Evolutionary conservation across 495 filamentous ascomycete genomes (phyloP), one percentile per base, ranked within the genome.

Genomic region (Daldinia caldariorum): DNA sequence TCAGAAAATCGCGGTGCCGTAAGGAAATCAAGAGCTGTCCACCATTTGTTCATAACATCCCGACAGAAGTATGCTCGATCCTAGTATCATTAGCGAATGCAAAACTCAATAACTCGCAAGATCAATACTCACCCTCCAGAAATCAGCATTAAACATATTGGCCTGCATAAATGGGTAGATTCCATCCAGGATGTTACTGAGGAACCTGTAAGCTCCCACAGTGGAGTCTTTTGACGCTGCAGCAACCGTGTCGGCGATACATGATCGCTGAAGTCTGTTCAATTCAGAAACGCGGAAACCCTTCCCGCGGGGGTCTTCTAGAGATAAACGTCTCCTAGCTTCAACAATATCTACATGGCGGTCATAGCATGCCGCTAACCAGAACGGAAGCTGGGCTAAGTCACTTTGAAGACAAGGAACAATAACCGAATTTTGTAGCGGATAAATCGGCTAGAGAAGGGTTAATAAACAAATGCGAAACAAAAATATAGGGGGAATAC

Each of bases 181-280:
- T 3, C 71, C 62, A n/a, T 66, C 58, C 1, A 84, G 51, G 4
- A 79, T 66, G 0, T 72, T 74, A 0, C 59, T 38, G 1, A 86
- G 73, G 63, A 87, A 87, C 12, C 71, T 62, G 0, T 76, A 79
- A 8, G 83, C 74, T 58, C 80, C 73, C 6, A 79, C 76, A 6
- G 91, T 92, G 6, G 89, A 85, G 65, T 93, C 90, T 47, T 89
- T 88, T 60, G 86, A 84, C 18, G 89, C 81, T 9, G 85, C 83
- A 22, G 86, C 84, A 29, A 90, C 84, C 9, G 85, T 84, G 55
- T 76, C 77, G 9, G 86, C 85, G 13, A 87, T 83, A 49, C 87
- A 78, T 9, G 91, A 93, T 55, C 90, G 80, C 77, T 94, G 89
- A 16, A 94, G 78, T 3, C 88, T 85, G 65, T 87, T 91, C 83